Conservation (phyloP, 2,329 filamentous ascomycete genomes). For the Gnomoniopsis sp. region DNA sequence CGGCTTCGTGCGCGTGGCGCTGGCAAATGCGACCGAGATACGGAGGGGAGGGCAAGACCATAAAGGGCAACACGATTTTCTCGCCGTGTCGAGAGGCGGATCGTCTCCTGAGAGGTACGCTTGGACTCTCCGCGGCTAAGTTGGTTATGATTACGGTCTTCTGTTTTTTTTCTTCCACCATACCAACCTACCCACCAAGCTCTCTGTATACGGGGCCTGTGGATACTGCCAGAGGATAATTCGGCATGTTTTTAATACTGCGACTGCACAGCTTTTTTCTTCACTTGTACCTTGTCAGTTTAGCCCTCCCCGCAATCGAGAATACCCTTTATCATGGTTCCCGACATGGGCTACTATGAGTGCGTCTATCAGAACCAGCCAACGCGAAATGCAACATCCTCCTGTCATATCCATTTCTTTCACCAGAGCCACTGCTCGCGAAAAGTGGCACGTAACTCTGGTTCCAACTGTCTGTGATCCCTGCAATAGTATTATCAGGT, state of each 20-base stretch:
- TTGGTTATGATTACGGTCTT: slow-evolving; percentile 23
- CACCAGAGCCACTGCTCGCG: too few relatives aligned
- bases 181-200: slow-evolving; percentile 12
- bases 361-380: background rate
- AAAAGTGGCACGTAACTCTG: too few relatives aligned
- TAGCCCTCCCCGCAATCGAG: slow-evolving; percentile 16
- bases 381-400: background rate
- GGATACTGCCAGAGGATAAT: slow-evolving; percentile 18
- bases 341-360: background rate
- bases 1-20: background rate
- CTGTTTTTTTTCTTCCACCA: slow-evolving; percentile 20
- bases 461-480: too few relatives aligned
- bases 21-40: background rate
- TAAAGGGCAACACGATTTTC: slow-evolving; percentile 7
- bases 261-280: slow-evolving; percentile 16
- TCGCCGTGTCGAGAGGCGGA: slow-evolving; percentile 3
- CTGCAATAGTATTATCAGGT: too few relatives aligned
- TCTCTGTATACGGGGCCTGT: slow-evolving; percentile 15
- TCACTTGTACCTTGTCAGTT: slow-evolving; percentile 17
- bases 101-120: background rate
- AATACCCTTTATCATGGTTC: slow-evolving; percentile 8
- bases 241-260: slow-evolving; percentile 20
- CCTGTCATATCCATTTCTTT: too few relatives aligned
- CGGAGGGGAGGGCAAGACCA: slow-evolving; percentile 2
- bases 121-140: slow-evolving; percentile 3